Percentiles rank a stretch among this genome's conserved stretches.
These are phyloP conservation scores for Diplodia intermedia DNA, from an alignment of 2,329 filamentous ascomycete species.

Conservation along the genomic window DNA sequence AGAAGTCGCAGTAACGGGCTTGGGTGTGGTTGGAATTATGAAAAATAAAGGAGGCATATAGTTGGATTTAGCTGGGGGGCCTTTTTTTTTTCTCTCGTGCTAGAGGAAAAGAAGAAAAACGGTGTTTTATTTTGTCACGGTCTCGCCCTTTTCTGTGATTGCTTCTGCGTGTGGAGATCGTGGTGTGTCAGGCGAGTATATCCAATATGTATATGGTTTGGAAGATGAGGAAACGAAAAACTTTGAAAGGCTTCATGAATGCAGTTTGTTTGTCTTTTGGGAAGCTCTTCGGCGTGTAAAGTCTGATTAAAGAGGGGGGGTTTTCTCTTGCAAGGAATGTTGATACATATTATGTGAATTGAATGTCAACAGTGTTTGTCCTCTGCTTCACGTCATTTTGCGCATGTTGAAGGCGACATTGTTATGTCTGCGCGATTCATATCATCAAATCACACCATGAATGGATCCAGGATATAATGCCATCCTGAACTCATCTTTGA, in stretches of 20 bases:
- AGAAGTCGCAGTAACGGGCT: constrained; percentile 50
- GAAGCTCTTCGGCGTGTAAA: background rate
- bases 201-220: constrained; percentile 12
- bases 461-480: background rate
- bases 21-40: background rate
- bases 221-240: background rate
- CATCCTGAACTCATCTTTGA: background rate
- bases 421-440: background rate
- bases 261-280: background rate
- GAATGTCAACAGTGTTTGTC: background rate
- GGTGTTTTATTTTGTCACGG: background rate
- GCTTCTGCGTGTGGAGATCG: background rate
- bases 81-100: background rate
- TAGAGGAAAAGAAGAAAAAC: constrained; percentile 4
- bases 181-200: constrained; percentile 1
- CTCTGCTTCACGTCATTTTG: too few relatives aligned
- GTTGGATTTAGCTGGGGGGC: constrained; percentile 1
- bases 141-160: background rate
- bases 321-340: background rate
- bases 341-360: background rate
- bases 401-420: background rate
- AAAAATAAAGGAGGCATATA: background rate
- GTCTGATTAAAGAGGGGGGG: background rate
- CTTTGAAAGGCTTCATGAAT: background rate
- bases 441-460: too few relatives aligned